Conservation (phyloP, 192 early-diverging fungal species). For the Coemansia sp. region DNA sequence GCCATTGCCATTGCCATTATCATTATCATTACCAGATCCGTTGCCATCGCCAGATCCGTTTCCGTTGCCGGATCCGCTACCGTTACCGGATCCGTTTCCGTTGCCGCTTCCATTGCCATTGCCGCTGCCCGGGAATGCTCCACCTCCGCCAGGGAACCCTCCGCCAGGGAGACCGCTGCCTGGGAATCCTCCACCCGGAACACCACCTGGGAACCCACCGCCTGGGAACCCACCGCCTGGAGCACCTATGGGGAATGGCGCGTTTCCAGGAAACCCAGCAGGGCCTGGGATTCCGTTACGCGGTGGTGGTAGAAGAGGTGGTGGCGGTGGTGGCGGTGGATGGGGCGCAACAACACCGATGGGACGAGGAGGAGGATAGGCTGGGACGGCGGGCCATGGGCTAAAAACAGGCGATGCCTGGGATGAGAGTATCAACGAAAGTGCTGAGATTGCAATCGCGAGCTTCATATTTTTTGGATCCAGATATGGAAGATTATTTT, state of each 20-base stretch:
- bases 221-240: constrained; percentile 13
- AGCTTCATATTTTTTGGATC: constrained; percentile 29
- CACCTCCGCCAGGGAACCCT: constrained; percentile 25
- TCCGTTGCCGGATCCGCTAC: constrained; percentile 15
- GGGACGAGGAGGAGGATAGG: constrained; percentile 13
- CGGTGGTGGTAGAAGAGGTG: constrained; percentile 5
- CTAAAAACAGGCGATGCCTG: constrained; percentile 13
- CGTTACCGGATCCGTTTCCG: constrained; percentile 8
- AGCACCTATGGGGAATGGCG: neutral
- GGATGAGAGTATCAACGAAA: constrained; percentile 25
- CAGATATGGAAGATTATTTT: neutral
- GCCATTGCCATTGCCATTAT: constrained; percentile 1
- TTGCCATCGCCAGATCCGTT: constrained; percentile 14
- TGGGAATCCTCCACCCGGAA: constrained; percentile 11
- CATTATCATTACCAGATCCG: constrained; percentile 12
- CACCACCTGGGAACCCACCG: constrained; percentile 16
- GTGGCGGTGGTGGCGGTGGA: constrained; percentile 15
- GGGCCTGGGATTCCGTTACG: constrained; percentile 3
- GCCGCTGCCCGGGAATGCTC: constrained; percentile 6
- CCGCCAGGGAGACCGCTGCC: constrained; percentile 14
- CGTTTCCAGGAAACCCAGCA: constrained; percentile 12
- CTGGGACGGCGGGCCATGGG: constrained; percentile 39
- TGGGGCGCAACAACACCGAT: neutral
- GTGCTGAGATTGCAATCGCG: constrained; percentile 32
- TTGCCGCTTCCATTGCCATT: constrained; percentile 8